Conservation (phyloP, 2,329 filamentous ascomycete genomes). For the Alternaria burnsii region DNA sequence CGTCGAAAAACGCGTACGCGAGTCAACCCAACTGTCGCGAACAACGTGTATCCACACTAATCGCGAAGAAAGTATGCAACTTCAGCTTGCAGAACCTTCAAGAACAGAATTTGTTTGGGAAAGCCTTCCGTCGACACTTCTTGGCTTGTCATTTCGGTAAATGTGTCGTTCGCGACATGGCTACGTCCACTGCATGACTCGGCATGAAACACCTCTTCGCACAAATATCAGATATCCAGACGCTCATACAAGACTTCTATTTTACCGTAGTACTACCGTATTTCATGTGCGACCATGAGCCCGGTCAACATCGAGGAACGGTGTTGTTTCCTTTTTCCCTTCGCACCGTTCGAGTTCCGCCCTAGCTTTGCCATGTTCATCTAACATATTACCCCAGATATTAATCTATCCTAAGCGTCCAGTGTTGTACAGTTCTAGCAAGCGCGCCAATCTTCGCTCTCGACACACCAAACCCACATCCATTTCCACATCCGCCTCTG, state of each 20-base stretch:
- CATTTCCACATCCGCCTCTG: conserved; percentile 3
- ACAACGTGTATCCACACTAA: background rate
- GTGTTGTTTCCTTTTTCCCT: conserved; percentile 18
- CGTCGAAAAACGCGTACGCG: no score
- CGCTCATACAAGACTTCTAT: background rate
- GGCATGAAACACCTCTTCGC: background rate
- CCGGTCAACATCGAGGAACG: background rate
- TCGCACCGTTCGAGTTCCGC: conserved; percentile 17
- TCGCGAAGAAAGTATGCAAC: background rate
- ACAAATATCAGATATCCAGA: background rate
- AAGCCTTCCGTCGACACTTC: background rate
- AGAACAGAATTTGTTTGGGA: background rate
- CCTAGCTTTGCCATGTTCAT: conserved; percentile 27
- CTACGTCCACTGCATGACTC: background rate
- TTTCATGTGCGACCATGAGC: background rate
- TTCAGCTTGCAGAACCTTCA: background rate
- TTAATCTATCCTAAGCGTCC: conserved; percentile 41
- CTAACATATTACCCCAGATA: conserved; percentile 42
- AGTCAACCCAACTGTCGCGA: background rate
- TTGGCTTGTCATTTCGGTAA: background rate
- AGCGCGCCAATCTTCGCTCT: conserved; percentile 18
- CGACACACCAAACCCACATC: conserved; percentile 5
- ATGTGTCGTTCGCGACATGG: background rate
- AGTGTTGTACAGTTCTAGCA: conserved; percentile 23
- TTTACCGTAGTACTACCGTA: conserved; percentile 10